Percentiles rank a stretch among this genome's conserved stretches.
Conservation (phyloP, 2,329 filamentous ascomycete genomes). For the Zymoseptoria pseudotritici region DNA sequence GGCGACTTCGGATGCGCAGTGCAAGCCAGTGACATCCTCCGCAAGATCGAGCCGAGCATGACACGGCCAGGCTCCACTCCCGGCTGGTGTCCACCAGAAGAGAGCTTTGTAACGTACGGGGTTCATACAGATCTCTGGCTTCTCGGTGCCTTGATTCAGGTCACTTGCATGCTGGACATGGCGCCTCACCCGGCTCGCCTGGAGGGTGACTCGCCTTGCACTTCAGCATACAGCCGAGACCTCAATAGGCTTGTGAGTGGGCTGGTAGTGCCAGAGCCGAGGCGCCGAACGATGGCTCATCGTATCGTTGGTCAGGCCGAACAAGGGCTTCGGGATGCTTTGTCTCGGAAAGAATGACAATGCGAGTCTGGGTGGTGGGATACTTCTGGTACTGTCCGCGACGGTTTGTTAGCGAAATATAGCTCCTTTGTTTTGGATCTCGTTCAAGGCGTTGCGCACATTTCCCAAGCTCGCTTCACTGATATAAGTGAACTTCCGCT, state of each 20-base stretch:
- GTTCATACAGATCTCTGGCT: constrained; percentile 14
- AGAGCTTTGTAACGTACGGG: constrained; percentile 6
- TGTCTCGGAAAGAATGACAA: background rate
- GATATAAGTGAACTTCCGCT: too few relatives aligned
- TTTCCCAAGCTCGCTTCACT: background rate
- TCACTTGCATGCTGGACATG: background rate
- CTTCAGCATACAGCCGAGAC: background rate
- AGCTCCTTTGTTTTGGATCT: background rate
- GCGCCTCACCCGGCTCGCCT: background rate
- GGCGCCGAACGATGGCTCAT: background rate
- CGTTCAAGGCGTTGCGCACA: background rate
- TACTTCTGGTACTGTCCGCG: background rate
- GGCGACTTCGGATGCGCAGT: constrained; percentile 18
- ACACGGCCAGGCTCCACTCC: constrained; percentile 11
- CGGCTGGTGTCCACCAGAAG: constrained; percentile 15
- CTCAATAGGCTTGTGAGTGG: background rate
- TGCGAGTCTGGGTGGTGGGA: background rate
- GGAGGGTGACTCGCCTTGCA: background rate
- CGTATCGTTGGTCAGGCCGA: background rate
- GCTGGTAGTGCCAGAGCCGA: background rate
- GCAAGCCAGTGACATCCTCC: constrained; percentile 5
- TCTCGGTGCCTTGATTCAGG: constrained; percentile 10
- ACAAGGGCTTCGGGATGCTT: background rate
- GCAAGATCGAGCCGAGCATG: constrained; percentile 3
- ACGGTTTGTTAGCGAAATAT: background rate